phyloP scores from a whole-genome alignment of 2,329 filamentous ascomycete species.

The Pseudodiploospora longispora region DNA sequence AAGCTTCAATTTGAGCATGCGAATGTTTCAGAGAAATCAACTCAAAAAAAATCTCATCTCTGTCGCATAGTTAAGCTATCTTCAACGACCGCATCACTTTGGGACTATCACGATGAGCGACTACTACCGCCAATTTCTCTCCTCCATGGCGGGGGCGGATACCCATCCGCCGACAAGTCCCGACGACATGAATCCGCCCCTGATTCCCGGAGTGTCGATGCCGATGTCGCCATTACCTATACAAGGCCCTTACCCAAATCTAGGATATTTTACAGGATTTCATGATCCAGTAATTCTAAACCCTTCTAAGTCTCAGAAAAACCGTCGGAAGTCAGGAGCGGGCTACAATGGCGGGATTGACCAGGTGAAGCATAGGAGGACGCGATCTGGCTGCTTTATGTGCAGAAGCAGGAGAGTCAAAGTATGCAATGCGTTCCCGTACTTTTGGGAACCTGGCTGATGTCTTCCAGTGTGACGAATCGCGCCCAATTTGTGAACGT shows the following conservation, averaged over 20 bases:
- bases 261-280: conserved; percentile 43
- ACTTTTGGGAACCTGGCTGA: conserved; percentile 4
- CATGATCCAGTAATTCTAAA: conserved; percentile 42
- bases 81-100: too few species aligned
- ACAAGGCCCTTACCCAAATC: conserved; percentile 35
- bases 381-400: conserved; percentile 87
- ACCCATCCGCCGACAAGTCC: conserved; percentile 29
- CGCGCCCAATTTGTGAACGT: conserved; percentile 77
- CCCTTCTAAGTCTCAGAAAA: conserved; percentile 39
- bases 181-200: conserved; percentile 31
- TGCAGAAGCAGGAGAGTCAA: conserved; percentile 85
- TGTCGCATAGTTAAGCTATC: too few species aligned
- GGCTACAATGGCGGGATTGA: conserved; percentile 41
- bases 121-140: conserved; percentile 48
- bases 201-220: conserved; percentile 24
- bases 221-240: conserved; percentile 24
- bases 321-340: conserved; percentile 39
- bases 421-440: conserved; percentile 32
- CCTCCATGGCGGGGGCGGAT: conserved; percentile 41
- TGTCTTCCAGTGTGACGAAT: conserved; percentile 71
- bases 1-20: conserved; percentile 6
- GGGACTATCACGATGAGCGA: conserved; percentile 37
- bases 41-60: too few species aligned
- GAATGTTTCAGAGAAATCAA: background rate
- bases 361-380: conserved; percentile 85